These are phyloP conservation scores for Tricholoma furcatifolium DNA, from an alignment of 768 basidiomycete genomes.

Conservation along the genomic window DNA sequence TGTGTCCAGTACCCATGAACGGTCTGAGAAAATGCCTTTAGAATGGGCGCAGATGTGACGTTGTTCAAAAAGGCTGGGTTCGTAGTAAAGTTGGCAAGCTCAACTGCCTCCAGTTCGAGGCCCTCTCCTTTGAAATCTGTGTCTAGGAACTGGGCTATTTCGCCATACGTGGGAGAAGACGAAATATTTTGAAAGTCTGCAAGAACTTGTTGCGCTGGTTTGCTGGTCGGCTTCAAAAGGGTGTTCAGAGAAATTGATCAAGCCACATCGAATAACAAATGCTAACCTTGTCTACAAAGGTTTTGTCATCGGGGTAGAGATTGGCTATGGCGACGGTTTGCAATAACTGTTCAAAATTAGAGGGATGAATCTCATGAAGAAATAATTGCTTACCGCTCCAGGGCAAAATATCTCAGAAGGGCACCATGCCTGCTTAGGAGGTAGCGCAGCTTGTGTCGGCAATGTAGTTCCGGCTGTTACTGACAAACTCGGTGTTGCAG, in stretches of 20 bases:
- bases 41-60: slow-evolving; percentile 59
- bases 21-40: slow-evolving; percentile 70
- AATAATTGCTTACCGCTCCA: slow-evolving; percentile 52
- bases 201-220: slow-evolving; percentile 62
- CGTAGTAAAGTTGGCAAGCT: slow-evolving; percentile 59
- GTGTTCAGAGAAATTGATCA: not conserved
- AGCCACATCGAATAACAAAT: not conserved
- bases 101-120: slow-evolving; percentile 67
- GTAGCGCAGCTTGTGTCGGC: slow-evolving; percentile 63
- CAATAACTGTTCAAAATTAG: slow-evolving; percentile 49
- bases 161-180: slow-evolving; percentile 54
- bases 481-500: slow-evolving; percentile 65
- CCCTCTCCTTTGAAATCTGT: slow-evolving; percentile 83
- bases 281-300: slow-evolving; percentile 72
- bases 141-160: slow-evolving; percentile 69
- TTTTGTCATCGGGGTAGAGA: slow-evolving; percentile 80
- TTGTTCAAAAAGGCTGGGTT: slow-evolving; percentile 69
- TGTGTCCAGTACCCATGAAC: slow-evolving; percentile 87
- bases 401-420: slow-evolving; percentile 76
- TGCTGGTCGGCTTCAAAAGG: slow-evolving; percentile 64
- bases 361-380: not conserved
- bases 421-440: slow-evolving; percentile 78
- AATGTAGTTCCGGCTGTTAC: slow-evolving; percentile 48
- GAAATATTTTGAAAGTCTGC: slow-evolving; percentile 61
- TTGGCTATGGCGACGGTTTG: slow-evolving; percentile 84